phyloP scores from a whole-genome alignment of 2,329 filamentous ascomycete genomes.

The Alternaria dauci region DNA sequence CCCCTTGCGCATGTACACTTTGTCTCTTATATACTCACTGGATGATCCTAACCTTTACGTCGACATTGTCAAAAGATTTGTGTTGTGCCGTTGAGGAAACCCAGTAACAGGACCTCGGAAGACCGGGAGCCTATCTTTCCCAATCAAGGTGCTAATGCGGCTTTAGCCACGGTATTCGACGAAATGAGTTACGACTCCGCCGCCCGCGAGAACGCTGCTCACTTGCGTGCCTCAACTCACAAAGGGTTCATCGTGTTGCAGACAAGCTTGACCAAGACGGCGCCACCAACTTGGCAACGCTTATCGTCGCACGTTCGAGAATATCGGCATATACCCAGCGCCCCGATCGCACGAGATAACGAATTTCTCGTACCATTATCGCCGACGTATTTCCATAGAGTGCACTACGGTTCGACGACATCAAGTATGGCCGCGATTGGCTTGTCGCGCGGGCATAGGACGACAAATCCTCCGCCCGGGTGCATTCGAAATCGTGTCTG shows the following conservation, averaged over 20 bases:
- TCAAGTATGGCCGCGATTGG: neutral
- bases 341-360: neutral
- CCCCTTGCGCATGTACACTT: neutral
- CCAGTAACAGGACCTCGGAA: neutral
- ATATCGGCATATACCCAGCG: neutral
- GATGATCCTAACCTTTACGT: neutral
- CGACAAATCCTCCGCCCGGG: neutral
- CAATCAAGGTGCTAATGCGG: neutral
- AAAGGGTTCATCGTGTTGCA: neutral
- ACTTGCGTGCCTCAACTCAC: neutral
- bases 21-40: neutral
- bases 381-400: neutral
- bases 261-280: neutral
- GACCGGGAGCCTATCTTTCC: neutral
- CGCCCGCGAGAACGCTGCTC: neutral
- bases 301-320: slow-evolving; percentile 1
- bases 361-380: neutral
- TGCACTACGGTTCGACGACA: neutral
- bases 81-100: neutral
- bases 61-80: neutral
- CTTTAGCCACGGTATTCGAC: neutral
- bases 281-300: slow-evolving; percentile 6
- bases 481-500: slow-evolving; percentile 4
- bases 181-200: neutral
- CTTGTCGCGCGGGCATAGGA: neutral